Conservation (phyloP, 805 yeast genomes). For the Starmerella riodocensis region DNA sequence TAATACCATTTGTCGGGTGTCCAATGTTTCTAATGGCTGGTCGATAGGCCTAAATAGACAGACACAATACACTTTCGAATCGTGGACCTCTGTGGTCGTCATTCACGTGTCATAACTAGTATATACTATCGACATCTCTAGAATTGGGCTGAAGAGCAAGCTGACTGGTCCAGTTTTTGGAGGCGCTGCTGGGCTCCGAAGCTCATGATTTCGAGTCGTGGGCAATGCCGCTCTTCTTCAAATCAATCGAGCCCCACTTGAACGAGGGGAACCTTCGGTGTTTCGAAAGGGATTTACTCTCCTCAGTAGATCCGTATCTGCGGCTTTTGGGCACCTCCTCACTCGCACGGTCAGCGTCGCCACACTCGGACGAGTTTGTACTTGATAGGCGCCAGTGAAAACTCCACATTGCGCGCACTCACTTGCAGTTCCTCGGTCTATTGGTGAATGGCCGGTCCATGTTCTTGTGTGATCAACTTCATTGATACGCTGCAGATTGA, state of each 20-base stretch:
- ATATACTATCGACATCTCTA: too few relatives aligned
- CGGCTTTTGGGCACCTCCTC: neutral
- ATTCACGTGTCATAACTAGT: too few relatives aligned
- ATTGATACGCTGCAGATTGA: neutral
- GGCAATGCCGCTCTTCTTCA: slow-evolving; percentile 2
- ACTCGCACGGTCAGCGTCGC: neutral
- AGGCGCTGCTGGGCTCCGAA: too few relatives aligned
- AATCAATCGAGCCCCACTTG: slow-evolving; percentile 15
- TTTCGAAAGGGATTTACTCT: neutral
- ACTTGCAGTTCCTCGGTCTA: neutral
- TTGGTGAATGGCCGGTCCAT: neutral
- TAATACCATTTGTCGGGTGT: too few relatives aligned
- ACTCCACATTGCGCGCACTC: neutral
- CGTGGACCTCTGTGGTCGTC: too few relatives aligned
- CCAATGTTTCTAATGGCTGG: too few relatives aligned
- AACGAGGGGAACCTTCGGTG: slow-evolving; percentile 6
- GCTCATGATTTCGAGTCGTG: too few relatives aligned
- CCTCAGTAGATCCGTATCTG: neutral
- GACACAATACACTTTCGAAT: too few relatives aligned
- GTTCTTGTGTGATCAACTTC: neutral
- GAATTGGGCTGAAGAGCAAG: too few relatives aligned
- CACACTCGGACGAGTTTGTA: neutral
- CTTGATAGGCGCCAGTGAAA: neutral
- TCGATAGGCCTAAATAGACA: too few relatives aligned
- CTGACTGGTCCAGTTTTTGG: too few relatives aligned